Conservation (phyloP, 1,139 yeast genomes). For the Blastobotrys persicus region DNA sequence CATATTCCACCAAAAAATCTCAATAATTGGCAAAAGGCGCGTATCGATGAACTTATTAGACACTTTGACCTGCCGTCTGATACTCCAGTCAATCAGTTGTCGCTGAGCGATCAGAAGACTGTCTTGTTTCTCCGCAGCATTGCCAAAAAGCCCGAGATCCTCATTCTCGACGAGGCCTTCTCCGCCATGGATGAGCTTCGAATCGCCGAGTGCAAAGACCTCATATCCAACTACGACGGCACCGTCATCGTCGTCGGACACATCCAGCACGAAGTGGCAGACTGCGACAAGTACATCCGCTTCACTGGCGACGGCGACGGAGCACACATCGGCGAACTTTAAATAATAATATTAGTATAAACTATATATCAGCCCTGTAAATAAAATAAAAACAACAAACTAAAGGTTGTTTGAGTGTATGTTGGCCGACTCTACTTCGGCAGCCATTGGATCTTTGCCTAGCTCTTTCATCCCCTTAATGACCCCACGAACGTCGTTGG, state of each 20-base stretch:
- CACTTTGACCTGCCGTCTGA: slow-evolving; percentile 39
- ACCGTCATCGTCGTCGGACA: slow-evolving; percentile 81
- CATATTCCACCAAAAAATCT: slow-evolving; percentile 44
- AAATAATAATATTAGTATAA: background rate
- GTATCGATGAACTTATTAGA: slow-evolving; percentile 35
- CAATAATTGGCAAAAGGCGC: slow-evolving; percentile 36
- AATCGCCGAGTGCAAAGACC: slow-evolving; percentile 61
- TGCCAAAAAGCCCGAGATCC: slow-evolving; percentile 68
- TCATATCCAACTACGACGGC: slow-evolving; percentile 62
- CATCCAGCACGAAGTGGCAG: slow-evolving; percentile 59
- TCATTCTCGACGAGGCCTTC: slow-evolving; percentile 89
- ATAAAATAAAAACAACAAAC: too few relatives aligned
- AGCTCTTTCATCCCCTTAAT: slow-evolving; percentile 42
- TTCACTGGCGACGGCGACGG: slow-evolving; percentile 7
- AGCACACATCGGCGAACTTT: background rate
- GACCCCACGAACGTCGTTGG: slow-evolving; percentile 52
- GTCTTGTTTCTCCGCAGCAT: slow-evolving; percentile 72
- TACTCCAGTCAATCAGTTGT: slow-evolving; percentile 49
- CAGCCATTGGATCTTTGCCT: slow-evolving; percentile 15
- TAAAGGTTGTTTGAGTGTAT: background rate
- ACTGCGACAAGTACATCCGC: slow-evolving; percentile 34
- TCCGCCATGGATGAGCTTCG: slow-evolving; percentile 80
- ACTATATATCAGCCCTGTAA: too few relatives aligned
- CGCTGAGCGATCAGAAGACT: slow-evolving; percentile 75
- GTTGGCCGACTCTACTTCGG: slow-evolving; percentile 6